A percentile compares a stretch with the other conserved stretches of the same genome.
phyloP scores from a whole-genome alignment of 441 rosid genomes.

The Aquilaria agallochum region DNA sequence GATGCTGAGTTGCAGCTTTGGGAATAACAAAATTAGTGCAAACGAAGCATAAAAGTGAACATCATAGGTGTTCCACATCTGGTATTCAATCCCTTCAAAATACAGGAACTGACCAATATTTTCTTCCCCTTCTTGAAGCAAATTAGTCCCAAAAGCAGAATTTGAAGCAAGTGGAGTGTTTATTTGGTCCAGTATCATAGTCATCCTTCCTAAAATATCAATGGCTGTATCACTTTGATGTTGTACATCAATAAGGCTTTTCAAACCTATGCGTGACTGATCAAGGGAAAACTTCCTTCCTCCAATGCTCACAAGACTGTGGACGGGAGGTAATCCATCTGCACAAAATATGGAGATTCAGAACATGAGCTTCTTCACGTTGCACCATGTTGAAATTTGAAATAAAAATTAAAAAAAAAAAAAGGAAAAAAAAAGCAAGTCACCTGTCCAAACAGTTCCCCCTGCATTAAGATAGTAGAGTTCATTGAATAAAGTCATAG shows the following conservation, averaged over 20 bases:
- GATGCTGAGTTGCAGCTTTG: slow-evolving; percentile 81
- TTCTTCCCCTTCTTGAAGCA: slow-evolving; percentile 87
- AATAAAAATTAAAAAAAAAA: background rate
- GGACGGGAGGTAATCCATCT: slow-evolving; percentile 81
- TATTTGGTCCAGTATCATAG: slow-evolving; percentile 52
- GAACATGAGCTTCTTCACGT: background rate
- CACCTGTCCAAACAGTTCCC: slow-evolving; percentile 92
- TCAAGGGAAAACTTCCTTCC: slow-evolving; percentile 77
- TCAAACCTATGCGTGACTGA: slow-evolving; percentile 33
- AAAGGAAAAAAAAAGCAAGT: slow-evolving; percentile 5
- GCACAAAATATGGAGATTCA: slow-evolving; percentile 13
- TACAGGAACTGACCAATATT: slow-evolving; percentile 94
- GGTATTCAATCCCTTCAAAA: slow-evolving; percentile 83
- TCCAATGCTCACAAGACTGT: slow-evolving; percentile 54
- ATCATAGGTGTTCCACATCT: slow-evolving; percentile 95
- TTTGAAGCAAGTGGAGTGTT: slow-evolving; percentile 54
- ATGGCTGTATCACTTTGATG: slow-evolving; percentile 42
- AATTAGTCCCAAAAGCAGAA: slow-evolving; percentile 80
- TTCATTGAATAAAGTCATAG: slow-evolving; percentile 81
- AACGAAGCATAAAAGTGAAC: slow-evolving; percentile 93
- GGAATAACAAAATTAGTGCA: slow-evolving; percentile 77
- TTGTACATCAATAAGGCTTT: slow-evolving; percentile 19
- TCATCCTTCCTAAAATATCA: slow-evolving; percentile 72
- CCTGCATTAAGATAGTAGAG: slow-evolving; percentile 91
- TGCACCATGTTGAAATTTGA: background rate